Percentiles rank a stretch among this genome's conserved stretches.
phyloP scores from a whole-genome alignment of 352 stramenopile genomes.

The Globisporangium paddicum region DNA sequence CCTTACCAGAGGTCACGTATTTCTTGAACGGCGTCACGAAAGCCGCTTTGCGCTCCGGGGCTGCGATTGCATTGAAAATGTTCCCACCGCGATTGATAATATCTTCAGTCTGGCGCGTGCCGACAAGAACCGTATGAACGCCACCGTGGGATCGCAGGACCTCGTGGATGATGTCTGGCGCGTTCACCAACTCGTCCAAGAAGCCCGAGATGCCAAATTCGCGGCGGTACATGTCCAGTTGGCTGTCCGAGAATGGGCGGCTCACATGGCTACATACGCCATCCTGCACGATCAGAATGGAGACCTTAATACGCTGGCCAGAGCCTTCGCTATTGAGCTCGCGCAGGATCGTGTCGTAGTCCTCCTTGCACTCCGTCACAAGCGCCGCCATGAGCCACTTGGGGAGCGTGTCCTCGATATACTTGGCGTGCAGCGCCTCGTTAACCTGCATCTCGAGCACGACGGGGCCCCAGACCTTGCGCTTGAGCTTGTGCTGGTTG shows the following conservation, averaged over 20 bases:
- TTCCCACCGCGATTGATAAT: conserved; percentile 66
- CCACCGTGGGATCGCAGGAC: conserved; percentile 61
- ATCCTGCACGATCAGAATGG: conserved; percentile 65
- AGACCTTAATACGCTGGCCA: conserved; percentile 49
- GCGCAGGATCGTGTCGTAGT: conserved; percentile 75
- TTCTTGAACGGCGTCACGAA: conserved; percentile 85
- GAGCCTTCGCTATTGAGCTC: conserved; percentile 51
- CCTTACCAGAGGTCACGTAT: conserved; percentile 74
- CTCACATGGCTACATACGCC: conserved; percentile 39
- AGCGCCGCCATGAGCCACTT: conserved; percentile 75
- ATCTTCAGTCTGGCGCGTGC: conserved; percentile 65
- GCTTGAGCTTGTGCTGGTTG: conserved; percentile 60
- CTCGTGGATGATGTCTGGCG: conserved; percentile 80
- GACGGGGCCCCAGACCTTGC: conserved; percentile 80
- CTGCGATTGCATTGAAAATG: conserved; percentile 56
- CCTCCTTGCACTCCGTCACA: conserved; percentile 73
- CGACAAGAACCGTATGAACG: conserved; percentile 76
- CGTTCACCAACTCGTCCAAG: conserved; percentile 79
- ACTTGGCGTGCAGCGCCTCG: conserved; percentile 75
- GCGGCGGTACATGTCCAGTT: conserved; percentile 43
- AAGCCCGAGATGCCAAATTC: conserved; percentile 73
- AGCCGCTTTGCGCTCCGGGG: conserved; percentile 53
- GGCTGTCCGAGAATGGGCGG: conserved; percentile 52
- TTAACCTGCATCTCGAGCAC: conserved; percentile 84
- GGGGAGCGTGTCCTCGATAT: conserved; percentile 78